These are phyloP conservation scores for Adansonia digitata DNA, from an alignment of 345 rosid species.

Conservation along the genomic window DNA sequence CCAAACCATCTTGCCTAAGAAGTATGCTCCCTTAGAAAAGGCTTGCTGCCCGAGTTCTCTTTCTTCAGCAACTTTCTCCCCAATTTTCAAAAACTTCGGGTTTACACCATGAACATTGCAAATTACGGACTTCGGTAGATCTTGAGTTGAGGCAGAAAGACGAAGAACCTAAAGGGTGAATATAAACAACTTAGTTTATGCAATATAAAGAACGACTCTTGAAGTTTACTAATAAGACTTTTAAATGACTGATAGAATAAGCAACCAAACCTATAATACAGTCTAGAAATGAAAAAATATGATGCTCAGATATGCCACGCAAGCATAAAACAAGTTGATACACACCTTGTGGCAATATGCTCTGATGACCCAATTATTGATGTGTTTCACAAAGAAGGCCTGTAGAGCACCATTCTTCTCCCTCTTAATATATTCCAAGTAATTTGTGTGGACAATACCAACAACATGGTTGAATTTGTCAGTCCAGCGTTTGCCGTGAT, in stretches of 20 bases:
- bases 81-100: constrained; percentile 87
- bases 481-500: constrained; percentile 97
- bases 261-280: not conserved
- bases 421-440: constrained; percentile 95
- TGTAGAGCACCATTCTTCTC: constrained; percentile 92
- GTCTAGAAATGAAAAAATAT: not conserved
- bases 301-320: not conserved
- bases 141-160: constrained; percentile 95
- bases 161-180: constrained; percentile 67
- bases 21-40: constrained; percentile 95
- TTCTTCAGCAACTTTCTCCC: constrained; percentile 75
- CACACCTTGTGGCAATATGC: constrained; percentile 87
- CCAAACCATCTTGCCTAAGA: constrained; percentile 98
- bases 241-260: not conserved
- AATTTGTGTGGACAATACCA: constrained; percentile 95
- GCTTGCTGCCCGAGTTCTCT: constrained; percentile 86
- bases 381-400: constrained; percentile 93
- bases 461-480: constrained; percentile 94
- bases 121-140: constrained; percentile 78
- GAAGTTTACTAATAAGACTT: not conserved
- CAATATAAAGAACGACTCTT: not conserved
- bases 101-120: constrained; percentile 98
- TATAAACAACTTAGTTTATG: constrained; percentile 2
- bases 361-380: constrained; percentile 83
- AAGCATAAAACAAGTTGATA: constrained; percentile 13